Percentiles rank a stretch among this genome's conserved stretches.
These are phyloP conservation scores for Mitragyna speciosa DNA, from an alignment of 257 asterid genomes.

Conservation along the genomic window DNA sequence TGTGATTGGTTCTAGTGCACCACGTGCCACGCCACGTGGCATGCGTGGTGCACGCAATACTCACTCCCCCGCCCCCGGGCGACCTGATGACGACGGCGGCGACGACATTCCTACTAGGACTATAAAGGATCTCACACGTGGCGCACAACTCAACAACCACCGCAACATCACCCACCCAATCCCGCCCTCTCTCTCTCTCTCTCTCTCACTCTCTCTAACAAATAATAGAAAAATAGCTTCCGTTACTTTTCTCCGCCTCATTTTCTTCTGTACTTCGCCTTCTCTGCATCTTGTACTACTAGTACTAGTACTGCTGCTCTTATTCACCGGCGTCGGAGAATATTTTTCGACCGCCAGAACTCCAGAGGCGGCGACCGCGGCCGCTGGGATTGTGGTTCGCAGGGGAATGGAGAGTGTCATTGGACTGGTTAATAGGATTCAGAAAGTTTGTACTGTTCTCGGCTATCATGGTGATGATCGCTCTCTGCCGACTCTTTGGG, in stretches of 20 bases:
- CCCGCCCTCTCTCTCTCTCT: too few relatives aligned
- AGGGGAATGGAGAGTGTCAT: constrained; percentile 33
- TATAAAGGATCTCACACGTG: constrained; percentile 23
- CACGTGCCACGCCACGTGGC: too few relatives aligned
- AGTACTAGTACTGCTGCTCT: background rate
- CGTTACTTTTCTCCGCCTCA: constrained; percentile 16
- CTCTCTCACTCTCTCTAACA: constrained; percentile 9
- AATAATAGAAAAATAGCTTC: constrained; percentile 28
- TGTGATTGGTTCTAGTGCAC: too few relatives aligned
- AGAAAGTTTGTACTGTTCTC: constrained; percentile 39
- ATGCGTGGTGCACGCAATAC: too few relatives aligned
- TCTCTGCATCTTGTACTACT: background rate
- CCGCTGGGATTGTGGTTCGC: constrained; percentile 1
- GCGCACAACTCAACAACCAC: constrained; percentile 20
- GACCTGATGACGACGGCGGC: too few relatives aligned
- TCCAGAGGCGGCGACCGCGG: background rate
- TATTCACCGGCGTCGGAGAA: constrained; percentile 2
- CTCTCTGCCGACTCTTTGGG: constrained; percentile 46
- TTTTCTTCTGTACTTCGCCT: constrained; percentile 1
- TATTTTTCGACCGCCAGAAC: background rate
- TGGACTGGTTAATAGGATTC: constrained; percentile 37
- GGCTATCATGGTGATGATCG: constrained; percentile 41
- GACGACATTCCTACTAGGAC: too few relatives aligned
- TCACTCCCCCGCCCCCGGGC: too few relatives aligned
- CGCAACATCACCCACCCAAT: background rate